A percentile compares a stretch with the other conserved stretches of the same genome.
Conservation (phyloP, 2,329 filamentous ascomycete genomes). For the Phaeosphaeria sp. region DNA sequence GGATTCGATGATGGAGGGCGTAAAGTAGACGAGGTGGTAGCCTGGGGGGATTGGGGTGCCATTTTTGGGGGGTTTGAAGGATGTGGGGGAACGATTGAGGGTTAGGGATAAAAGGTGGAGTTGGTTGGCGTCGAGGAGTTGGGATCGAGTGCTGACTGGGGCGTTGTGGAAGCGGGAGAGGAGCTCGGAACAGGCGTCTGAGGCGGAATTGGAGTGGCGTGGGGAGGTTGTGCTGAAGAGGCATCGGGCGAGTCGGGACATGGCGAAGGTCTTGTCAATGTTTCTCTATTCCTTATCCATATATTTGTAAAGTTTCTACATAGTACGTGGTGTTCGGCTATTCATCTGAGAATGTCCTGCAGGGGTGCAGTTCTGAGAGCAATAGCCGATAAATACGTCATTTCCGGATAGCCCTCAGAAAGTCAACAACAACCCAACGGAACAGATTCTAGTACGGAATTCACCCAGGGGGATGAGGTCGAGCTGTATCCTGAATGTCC, state of each 20-base stretch:
- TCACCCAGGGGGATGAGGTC: background rate
- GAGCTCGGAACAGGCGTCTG: conserved; percentile 39
- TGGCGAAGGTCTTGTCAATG: background rate
- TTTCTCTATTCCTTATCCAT: background rate
- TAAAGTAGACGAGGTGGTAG: conserved; percentile 90
- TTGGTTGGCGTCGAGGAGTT: conserved; percentile 43
- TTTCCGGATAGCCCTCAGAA: background rate
- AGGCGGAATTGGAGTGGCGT: conserved; percentile 26
- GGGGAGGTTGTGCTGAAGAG: conserved; percentile 24
- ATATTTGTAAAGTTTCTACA: background rate
- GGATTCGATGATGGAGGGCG: conserved; percentile 69
- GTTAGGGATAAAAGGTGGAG: conserved; percentile 39
- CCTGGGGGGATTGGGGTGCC: conserved; percentile 64
- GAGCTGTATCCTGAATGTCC: background rate
- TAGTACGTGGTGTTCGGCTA: background rate
- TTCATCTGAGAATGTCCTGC: background rate
- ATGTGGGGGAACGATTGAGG: conserved; percentile 31
- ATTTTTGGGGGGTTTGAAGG: conserved; percentile 21
- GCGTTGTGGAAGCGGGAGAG: conserved; percentile 36
- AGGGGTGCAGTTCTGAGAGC: background rate
- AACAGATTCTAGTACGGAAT: background rate
- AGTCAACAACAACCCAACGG: background rate
- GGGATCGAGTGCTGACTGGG: conserved; percentile 38
- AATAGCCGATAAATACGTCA: background rate
- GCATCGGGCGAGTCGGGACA: conserved; percentile 15